Conservation (phyloP, 805 yeast species). For the Saccharomycopsis oosterbeekiorum region DNA sequence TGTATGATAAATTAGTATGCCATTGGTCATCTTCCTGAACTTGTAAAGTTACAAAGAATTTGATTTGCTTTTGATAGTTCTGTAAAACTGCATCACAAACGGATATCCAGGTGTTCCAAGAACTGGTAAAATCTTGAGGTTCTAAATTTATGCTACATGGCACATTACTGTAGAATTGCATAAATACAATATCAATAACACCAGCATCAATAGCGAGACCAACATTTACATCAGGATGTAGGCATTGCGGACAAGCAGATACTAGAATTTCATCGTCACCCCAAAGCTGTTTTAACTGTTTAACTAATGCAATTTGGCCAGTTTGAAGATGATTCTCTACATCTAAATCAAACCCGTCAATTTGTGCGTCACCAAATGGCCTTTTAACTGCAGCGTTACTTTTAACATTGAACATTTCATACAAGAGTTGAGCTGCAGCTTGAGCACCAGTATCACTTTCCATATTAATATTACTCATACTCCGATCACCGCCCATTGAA, state of each 20-base stretch:
- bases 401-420: constrained; percentile 42
- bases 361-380: constrained; percentile 11
- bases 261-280: constrained; percentile 40
- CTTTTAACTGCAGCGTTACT: constrained; percentile 30
- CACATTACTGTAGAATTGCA: constrained; percentile 58
- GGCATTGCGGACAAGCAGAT: constrained; percentile 63
- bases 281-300: constrained; percentile 24
- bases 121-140: constrained; percentile 25
- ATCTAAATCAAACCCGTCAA: constrained; percentile 19
- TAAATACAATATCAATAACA: constrained; percentile 48
- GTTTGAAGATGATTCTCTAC: constrained; percentile 28
- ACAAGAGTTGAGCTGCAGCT: constrained; percentile 46
- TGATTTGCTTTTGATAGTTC: constrained; percentile 32
- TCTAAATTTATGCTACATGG: constrained; percentile 30
- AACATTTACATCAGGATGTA: constrained; percentile 43
- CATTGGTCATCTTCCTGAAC: constrained; percentile 4
- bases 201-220: constrained; percentile 34
- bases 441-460: constrained; percentile 71
- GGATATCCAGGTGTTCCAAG: constrained; percentile 40
- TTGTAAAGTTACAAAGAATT: constrained; percentile 14
- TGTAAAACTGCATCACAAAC: constrained; percentile 38
- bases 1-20: constrained; percentile 6
- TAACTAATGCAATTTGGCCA: constrained; percentile 45
- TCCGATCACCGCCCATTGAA: constrained; percentile 64
- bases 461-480: constrained; percentile 68